phyloP scores from a whole-genome alignment of 208 protist species.

The Leishmania amazonensis region DNA sequence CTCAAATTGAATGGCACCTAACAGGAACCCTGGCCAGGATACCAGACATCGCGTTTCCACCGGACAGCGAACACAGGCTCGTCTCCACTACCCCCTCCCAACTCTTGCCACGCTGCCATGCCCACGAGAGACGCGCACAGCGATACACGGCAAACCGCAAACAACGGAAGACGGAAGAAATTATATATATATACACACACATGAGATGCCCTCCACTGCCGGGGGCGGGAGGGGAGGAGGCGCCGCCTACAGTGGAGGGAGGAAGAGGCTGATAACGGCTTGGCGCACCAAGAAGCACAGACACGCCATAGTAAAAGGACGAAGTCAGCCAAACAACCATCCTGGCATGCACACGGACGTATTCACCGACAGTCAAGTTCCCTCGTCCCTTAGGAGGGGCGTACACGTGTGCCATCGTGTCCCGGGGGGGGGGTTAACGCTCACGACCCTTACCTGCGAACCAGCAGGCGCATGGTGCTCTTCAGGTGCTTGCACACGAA shows the following conservation, averaged over 20 bases:
- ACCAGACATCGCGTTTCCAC: no score
- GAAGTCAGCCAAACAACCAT: not conserved
- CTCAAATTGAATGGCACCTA: no score
- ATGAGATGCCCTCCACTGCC: no score
- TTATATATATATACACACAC: not conserved
- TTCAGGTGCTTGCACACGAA: conserved; percentile 90
- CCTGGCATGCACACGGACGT: not conserved
- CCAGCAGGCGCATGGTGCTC: conserved; percentile 54
- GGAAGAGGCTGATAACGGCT: not conserved
- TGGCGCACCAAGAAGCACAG: not conserved
- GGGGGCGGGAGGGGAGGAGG: no score
- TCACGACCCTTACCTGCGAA: conserved; percentile 36
- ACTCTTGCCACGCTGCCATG: not conserved
- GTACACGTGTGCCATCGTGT: not conserved
- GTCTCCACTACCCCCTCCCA: not conserved
- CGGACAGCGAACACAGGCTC: no score
- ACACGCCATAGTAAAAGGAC: not conserved
- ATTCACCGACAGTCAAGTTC: not conserved
- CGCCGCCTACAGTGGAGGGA: not conserved
- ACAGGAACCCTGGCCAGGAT: no score
- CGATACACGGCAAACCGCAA: not conserved
- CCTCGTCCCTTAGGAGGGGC: conserved; percentile 2
- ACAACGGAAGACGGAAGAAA: not conserved
- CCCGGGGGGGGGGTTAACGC: not conserved
- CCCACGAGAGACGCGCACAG: not conserved